Base-by-base conservation (phyloP, 2,329 filamentous ascomycete genomes). In the Fusarium sp. region DNA sequence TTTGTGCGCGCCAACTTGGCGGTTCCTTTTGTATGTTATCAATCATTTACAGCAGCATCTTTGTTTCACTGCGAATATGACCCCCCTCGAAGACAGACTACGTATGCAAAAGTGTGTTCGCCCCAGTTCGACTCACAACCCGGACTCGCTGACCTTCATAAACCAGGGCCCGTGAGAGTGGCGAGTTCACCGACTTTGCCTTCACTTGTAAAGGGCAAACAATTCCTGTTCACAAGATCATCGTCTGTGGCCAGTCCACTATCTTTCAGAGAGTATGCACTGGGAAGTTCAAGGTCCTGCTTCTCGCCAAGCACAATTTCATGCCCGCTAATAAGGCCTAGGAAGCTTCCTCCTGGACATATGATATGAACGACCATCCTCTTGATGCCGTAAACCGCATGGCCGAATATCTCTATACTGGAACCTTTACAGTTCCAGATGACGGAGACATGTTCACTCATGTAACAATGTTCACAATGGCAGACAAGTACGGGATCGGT, bases 181-280 rank as follows among this genome's bases (percentile, higher is more conserved):
- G 33, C 4, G 50, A 56, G 12, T 70, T 61, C 25, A 50, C 52
- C 0, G 61, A 69, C 46, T 69, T 70, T 12, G 9, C 35, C 5
- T 65, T 70, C 15, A 14, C 11, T 1, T 70, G 60, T n/a, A 1
- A 38, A 7, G 60, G 55, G 2, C 4, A 54, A 8, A 65, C 17
- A 3, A 60, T 70, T 2, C 18, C 11, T 1, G 60, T 62, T 0
- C 65, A 65, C 13, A 53, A 22, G 6, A 33, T 69, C 11, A 38
- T 70, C 4, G 5, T 70, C 4, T 55, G 46, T 5, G n/a, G 55
- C 10, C 41, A 52, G 27, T 65, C 68, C 1, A 13, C 45, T 0
- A 46, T 62, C 8, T 62, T 70, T 20, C 36, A 55, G 0, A 25
- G n/a, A 22, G 55, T 18, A 20, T 68, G 59, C 18, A 36, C 38